These are phyloP conservation scores for Tetradesmus obliquus DNA, from an alignment of 139 green algal species.

Conservation along the genomic window DNA sequence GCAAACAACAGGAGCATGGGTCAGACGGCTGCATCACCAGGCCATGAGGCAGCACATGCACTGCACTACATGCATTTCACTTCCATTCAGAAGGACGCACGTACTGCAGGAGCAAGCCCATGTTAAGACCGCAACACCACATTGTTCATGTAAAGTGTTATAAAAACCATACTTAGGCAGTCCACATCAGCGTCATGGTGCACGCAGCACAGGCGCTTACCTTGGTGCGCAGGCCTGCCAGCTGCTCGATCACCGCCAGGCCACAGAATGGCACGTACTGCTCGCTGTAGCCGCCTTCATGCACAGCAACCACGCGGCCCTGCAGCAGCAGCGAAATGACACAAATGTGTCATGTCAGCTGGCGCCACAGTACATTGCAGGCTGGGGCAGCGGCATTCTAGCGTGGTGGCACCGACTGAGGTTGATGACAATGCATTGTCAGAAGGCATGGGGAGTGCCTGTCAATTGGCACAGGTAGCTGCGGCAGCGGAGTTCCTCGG, in stretches of 20 bases:
- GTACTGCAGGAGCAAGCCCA: background rate
- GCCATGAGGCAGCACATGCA: background rate
- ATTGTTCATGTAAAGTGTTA: background rate
- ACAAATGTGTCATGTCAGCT: background rate
- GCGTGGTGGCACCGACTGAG: too few species aligned
- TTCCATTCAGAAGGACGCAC: background rate
- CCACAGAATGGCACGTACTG: conserved; percentile 66
- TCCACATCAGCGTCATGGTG: background rate
- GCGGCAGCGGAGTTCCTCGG: too few species aligned
- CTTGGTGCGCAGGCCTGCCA: conserved; percentile 40
- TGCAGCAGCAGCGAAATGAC: background rate
- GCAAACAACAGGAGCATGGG: background rate
- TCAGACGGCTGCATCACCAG: background rate
- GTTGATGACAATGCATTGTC: too few species aligned
- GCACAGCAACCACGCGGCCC: conserved; percentile 36
- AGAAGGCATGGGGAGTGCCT: too few species aligned
- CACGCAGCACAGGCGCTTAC: conserved; percentile 22
- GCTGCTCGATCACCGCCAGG: conserved; percentile 55
- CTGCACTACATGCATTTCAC: background rate
- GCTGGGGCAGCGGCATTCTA: background rate
- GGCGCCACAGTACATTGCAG: background rate
- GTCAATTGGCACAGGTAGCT: too few species aligned
- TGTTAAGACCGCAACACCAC: background rate
- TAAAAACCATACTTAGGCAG: background rate
- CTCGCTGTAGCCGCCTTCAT: conserved; percentile 55